phyloP scores from a whole-genome alignment of 2,329 filamentous ascomycete genomes.

The Colletotrichum aenigma region DNA sequence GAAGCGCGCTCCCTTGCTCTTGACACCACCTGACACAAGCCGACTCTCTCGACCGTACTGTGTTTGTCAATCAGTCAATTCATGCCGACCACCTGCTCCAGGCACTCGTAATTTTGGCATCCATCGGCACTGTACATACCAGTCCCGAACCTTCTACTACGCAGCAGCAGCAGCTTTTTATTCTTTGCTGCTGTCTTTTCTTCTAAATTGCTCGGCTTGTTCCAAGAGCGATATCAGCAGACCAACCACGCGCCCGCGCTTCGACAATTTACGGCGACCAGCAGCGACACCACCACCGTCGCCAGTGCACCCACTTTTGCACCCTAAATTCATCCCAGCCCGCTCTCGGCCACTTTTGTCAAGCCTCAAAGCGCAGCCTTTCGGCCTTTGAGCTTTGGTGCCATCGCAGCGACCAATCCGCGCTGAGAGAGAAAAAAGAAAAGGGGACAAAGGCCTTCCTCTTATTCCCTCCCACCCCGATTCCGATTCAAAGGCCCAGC shows the following conservation, averaged over 20 bases:
- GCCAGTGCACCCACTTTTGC: neutral
- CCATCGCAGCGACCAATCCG: neutral
- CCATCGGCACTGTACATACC: constrained; percentile 11
- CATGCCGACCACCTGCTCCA: neutral
- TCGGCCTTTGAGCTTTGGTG: neutral
- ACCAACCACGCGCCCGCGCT: constrained; percentile 6
- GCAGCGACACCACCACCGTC: neutral
- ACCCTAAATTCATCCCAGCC: constrained; percentile 14
- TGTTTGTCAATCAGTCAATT: constrained; percentile 15
- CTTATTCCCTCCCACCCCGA: neutral
- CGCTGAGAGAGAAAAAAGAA: neutral
- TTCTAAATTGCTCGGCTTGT: neutral
- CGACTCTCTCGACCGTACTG: constrained; percentile 3
- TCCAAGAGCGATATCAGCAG: constrained; percentile 3
- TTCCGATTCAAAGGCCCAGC: neutral
- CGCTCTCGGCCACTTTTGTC: constrained; percentile 18
- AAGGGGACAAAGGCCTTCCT: constrained; percentile 8
- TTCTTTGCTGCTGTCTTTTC: neutral
- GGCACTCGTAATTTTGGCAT: constrained; percentile 10
- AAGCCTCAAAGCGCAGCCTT: constrained; percentile 16
- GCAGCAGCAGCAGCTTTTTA: neutral
- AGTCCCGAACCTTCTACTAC: neutral
- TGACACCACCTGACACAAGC: constrained; percentile 14
- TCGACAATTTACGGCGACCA: constrained; percentile 10
- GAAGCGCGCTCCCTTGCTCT: constrained; percentile 9